Evolutionary conservation across 768 basidiomycete species (phyloP), one percentile per base, ranked within the genome.

Genomic region (Tricholoma bakamatsutake): DNA sequence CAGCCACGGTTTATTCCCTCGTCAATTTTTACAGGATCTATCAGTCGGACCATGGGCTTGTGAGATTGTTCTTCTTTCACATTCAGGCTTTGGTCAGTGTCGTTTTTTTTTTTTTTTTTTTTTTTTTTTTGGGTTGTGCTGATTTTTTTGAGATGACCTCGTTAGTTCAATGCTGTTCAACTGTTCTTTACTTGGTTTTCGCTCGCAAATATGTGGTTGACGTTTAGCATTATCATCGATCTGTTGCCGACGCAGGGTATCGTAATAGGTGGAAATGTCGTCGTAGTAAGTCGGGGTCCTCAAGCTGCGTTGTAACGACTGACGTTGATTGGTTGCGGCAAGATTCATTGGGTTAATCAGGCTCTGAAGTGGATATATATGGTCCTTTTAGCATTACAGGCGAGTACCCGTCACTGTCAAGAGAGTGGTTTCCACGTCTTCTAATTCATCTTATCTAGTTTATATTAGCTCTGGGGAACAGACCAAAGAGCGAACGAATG

Each of bases 11-110:
- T 45, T 96, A 96, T 70, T 85, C 93, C 24, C 70, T 97, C 13
- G 87, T 93, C 65, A 90, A 96, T 73, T 97, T 95, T 75, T 91
- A 88, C 77, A 79, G 81, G 59, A 79, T 95, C 43, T 98, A 97
- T 72, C 81, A 80, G 62, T 93, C 90, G 28, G 81, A 85, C 12
- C 95, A 98, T 64, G 87, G 88, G 35, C 78, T 91, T 54, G 80
- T 96, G 61, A 84, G 96, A 63, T 88, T 98, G 87, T 87, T 98
- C 76, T 93, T 98, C 78, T 84, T 98, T 70, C 95, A 98, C 66
- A 68, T 98, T 42, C 96, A 98, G 71, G 93, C 85, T 50, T 54
- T 97, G 56, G 91, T 93, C 67, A 0, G 40, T 57, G 87, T 75
- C 17, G 11, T 33, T n/a, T n/a, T n/a, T n/a, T n/a, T n/a, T n/a